phyloP scores from a whole-genome alignment of 2,329 filamentous ascomycete genomes.

The Sporothrix humicola region DNA sequence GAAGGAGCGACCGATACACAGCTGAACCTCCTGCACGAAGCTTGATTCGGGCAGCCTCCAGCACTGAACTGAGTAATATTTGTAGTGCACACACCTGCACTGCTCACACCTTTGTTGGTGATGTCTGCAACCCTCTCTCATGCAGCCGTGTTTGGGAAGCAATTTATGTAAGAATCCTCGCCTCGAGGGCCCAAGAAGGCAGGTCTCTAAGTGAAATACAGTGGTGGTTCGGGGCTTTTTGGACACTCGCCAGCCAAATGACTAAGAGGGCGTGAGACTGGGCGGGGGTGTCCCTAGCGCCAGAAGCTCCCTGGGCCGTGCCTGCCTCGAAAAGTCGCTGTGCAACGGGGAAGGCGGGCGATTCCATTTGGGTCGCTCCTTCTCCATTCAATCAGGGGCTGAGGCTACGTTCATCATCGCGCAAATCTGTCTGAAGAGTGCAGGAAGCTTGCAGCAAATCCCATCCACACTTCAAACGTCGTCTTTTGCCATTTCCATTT shows the following conservation, averaged over 20 bases:
- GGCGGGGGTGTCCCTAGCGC: constrained; percentile 27
- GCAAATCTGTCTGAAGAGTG: constrained; percentile 31
- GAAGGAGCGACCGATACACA: constrained; percentile 17
- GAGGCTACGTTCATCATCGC: constrained; percentile 21
- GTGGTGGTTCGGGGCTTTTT: background rate
- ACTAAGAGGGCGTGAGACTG: constrained; percentile 26
- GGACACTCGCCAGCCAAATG: constrained; percentile 9
- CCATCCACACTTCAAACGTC: constrained; percentile 20
- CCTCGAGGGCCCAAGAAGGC: background rate
- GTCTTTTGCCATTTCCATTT: background rate
- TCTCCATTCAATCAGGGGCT: constrained; percentile 28
- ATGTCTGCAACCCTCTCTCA: background rate
- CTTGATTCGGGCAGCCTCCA: background rate
- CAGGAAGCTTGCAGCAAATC: constrained; percentile 24
- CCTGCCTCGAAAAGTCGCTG: constrained; percentile 25
- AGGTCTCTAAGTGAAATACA: background rate
- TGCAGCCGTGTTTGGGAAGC: constrained; percentile 21
- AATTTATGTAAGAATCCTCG: background rate
- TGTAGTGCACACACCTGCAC: background rate
- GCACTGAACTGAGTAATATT: background rate
- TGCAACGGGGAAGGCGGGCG: constrained; percentile 16
- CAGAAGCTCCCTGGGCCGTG: constrained; percentile 19
- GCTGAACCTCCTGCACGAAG: constrained; percentile 22
- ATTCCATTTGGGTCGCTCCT: constrained; percentile 15
- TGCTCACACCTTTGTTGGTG: background rate